Evolutionary conservation across 495 filamentous ascomycete species (phyloP).

Genomic region (Aspergillus mulundensis): DNA sequence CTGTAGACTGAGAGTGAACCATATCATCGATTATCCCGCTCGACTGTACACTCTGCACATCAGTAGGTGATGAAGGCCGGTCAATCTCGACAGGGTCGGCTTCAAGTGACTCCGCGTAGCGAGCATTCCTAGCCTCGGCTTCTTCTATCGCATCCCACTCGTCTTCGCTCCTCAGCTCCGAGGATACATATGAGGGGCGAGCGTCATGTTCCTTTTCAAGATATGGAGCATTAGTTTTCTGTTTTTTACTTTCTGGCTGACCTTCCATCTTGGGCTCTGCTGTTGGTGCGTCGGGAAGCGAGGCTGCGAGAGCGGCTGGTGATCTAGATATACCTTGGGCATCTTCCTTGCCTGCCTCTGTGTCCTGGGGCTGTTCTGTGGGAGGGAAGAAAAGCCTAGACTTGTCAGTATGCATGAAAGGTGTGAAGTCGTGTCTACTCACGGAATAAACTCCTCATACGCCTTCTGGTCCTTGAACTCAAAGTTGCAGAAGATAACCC

Average conservation of each 20-base stretch:
- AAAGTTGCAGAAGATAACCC: conserved; percentile 79
- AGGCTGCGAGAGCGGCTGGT: conserved; percentile 21
- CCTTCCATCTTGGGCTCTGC: conserved; percentile 21
- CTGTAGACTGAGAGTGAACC: conserved; percentile 20
- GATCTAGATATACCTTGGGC: conserved; percentile 10
- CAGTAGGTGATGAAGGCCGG: conserved; percentile 21
- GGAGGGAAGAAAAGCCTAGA: conserved; percentile 31
- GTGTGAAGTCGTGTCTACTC: conserved; percentile 32
- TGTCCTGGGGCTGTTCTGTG: conserved; percentile 22
- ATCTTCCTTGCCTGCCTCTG: background rate
- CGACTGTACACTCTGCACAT: conserved; percentile 31
- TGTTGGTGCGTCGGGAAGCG: conserved; percentile 29
- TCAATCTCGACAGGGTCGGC: conserved; percentile 30
- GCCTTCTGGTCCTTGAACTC: conserved; percentile 68
- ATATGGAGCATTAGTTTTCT: conserved; percentile 16
- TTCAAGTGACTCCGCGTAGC: conserved; percentile 22
- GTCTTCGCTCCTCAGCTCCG: conserved; percentile 26
- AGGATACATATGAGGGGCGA: conserved; percentile 1
- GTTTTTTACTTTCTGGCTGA: conserved; percentile 31
- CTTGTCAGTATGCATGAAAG: background rate
- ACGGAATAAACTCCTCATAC: conserved; percentile 71
- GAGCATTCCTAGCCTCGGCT: conserved; percentile 16
- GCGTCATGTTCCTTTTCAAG: conserved; percentile 3
- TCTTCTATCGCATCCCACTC: conserved; percentile 39
- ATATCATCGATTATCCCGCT: conserved; percentile 27